These are phyloP conservation scores for Eutrema heterophyllum DNA, from an alignment of 345 rosid species.

Conservation along the genomic window DNA sequence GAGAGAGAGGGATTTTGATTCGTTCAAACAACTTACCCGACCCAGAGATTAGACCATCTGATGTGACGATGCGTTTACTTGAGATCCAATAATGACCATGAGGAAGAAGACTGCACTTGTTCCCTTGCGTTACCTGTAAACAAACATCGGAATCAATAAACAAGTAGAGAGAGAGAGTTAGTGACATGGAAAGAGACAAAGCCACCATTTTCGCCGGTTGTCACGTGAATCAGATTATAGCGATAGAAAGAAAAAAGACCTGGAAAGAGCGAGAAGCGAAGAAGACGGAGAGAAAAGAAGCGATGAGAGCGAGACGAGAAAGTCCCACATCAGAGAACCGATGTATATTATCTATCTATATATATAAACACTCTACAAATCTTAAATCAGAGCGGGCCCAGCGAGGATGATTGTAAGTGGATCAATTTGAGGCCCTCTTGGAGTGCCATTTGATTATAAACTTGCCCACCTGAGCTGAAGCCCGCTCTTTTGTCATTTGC, in stretches of 20 bases:
- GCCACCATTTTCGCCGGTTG: slow-evolving; percentile 10
- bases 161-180: background rate
- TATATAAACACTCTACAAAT: no score
- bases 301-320: slow-evolving; percentile 51
- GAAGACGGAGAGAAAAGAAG: slow-evolving; percentile 37
- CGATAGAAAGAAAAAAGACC: slow-evolving; percentile 33
- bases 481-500: no score
- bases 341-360: no score
- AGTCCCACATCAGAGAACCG: no score
- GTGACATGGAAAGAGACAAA: background rate
- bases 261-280: slow-evolving; percentile 40
- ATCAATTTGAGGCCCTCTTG: no score
- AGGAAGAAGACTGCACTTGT: slow-evolving; percentile 70
- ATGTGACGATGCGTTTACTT: slow-evolving; percentile 72
- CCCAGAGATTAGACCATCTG: slow-evolving; percentile 59
- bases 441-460: no score
- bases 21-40: slow-evolving; percentile 51
- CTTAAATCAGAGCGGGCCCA: no score
- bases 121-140: slow-evolving; percentile 35
- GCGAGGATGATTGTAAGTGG: no score
- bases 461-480: no score
- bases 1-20: background rate
- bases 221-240: background rate
- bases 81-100: slow-evolving; percentile 64
- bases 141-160: slow-evolving; percentile 1